These are phyloP conservation scores for Rubroboletus satanas DNA, from an alignment of 768 basidiomycete genomes.

Conservation along the genomic window DNA sequence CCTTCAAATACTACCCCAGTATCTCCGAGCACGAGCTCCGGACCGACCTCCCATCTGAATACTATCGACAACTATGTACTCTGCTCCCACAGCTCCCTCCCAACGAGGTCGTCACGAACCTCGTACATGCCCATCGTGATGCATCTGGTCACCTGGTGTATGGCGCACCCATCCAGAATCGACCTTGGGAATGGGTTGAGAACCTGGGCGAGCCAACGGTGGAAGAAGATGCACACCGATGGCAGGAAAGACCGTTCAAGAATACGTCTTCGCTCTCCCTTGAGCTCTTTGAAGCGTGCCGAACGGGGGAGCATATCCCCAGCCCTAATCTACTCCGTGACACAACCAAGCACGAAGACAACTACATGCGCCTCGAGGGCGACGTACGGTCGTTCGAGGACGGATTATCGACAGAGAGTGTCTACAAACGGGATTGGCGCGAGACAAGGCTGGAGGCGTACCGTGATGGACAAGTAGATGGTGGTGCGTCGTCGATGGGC, in stretches of 20 bases:
- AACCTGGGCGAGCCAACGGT: constrained; percentile 51
- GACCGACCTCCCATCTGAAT: constrained; percentile 50
- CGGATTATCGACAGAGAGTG: constrained; percentile 53
- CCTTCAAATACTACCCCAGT: constrained; percentile 61
- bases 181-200: constrained; percentile 88
- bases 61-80: constrained; percentile 52
- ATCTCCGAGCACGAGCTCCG: constrained; percentile 50
- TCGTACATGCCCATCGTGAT: constrained; percentile 59
- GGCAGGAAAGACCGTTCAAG: constrained; percentile 46
- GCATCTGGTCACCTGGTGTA: constrained; percentile 45
- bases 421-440: constrained; percentile 75
- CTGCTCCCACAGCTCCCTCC: constrained; percentile 56
- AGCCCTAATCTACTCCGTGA: background rate
- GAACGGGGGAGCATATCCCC: constrained; percentile 56
- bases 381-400: constrained; percentile 64
- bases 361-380: constrained; percentile 32
- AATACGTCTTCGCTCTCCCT: constrained; percentile 71
- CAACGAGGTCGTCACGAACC: constrained; percentile 48
- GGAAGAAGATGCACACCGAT: constrained; percentile 41
- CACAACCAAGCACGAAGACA: constrained; percentile 16
- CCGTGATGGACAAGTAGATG: constrained; percentile 15
- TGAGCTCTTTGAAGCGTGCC: constrained; percentile 61
- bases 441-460: constrained; percentile 50
- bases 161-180: constrained; percentile 57
- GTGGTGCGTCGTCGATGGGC: background rate